These are phyloP conservation scores for Phytophthora citricola DNA, from an alignment of 352 stramenopile genomes.

Conservation along the genomic window DNA sequence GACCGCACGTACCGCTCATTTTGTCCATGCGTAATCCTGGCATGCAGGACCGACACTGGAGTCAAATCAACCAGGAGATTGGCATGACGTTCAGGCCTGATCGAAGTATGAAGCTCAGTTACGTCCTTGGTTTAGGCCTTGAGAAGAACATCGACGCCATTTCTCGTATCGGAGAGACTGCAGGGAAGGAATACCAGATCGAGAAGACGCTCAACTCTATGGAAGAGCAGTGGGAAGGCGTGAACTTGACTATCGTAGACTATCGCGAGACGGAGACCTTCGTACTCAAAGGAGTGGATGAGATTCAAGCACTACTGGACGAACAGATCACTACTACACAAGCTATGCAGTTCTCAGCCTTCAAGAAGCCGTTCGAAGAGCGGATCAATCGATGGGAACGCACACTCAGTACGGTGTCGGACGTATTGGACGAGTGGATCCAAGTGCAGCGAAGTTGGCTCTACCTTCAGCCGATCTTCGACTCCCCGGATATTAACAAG, in stretches of 20 bases:
- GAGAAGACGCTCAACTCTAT: slow-evolving; percentile 94
- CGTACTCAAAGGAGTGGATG: slow-evolving; percentile 94
- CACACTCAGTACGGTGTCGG: slow-evolving; percentile 89
- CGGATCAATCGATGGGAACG: slow-evolving; percentile 93
- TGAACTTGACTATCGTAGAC: slow-evolving; percentile 87
- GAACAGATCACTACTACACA: slow-evolving; percentile 97
- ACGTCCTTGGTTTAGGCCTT: slow-evolving; percentile 87
- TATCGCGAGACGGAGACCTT: slow-evolving; percentile 95
- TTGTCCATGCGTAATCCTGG: slow-evolving; percentile 90
- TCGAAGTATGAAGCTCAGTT: slow-evolving; percentile 82
- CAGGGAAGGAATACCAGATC: slow-evolving; percentile 95
- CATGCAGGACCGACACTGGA: slow-evolving; percentile 95
- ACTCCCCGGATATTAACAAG: slow-evolving; percentile 96
- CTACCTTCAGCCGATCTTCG: slow-evolving; percentile 97
- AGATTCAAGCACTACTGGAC: slow-evolving; percentile 93
- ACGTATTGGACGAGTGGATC: slow-evolving; percentile 96
- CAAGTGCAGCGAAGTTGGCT: slow-evolving; percentile 95
- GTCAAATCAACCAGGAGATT: slow-evolving; percentile 90
- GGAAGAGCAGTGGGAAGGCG: slow-evolving; percentile 89
- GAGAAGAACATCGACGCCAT: slow-evolving; percentile 90
- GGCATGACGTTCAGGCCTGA: slow-evolving; percentile 86
- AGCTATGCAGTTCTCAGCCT: slow-evolving; percentile 95
- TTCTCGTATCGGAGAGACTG: slow-evolving; percentile 92
- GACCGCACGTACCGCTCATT: slow-evolving; percentile 91
- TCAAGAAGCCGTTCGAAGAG: slow-evolving; percentile 96